Evolutionary conservation across 306 rosid genomes (phyloP).

Genomic region (Cercis canadensis): DNA sequence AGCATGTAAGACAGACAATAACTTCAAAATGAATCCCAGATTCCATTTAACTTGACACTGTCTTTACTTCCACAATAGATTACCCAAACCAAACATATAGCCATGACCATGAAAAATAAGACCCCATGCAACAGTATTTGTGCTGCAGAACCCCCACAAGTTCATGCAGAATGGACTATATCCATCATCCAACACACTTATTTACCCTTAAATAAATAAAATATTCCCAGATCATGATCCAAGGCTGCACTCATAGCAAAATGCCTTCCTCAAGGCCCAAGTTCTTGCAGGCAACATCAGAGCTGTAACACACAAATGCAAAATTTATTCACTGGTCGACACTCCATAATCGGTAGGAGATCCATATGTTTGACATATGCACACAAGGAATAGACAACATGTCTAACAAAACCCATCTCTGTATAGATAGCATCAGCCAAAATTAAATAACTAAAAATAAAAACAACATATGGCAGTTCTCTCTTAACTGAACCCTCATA

Average conservation of each 20-base stretch:
- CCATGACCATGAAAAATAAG: constrained; percentile 48
- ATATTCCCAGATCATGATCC: constrained; percentile 63
- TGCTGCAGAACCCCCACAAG: constrained; percentile 54
- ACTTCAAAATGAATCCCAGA: constrained; percentile 34
- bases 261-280: constrained; percentile 89
- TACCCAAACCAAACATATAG: constrained; percentile 47
- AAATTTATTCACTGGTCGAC: constrained; percentile 71
- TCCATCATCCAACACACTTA: constrained; percentile 54
- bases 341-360: constrained; percentile 61
- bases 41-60: constrained; percentile 40
- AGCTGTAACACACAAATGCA: constrained; percentile 97
- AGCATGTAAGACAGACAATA: constrained; percentile 27
- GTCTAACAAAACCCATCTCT: constrained; percentile 36
- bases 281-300: constrained; percentile 68
- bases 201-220: constrained; percentile 53
- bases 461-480: neutral
- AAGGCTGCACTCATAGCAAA: constrained; percentile 72
- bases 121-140: constrained; percentile 46
- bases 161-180: constrained; percentile 51
- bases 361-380: constrained; percentile 52
- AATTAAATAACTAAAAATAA: neutral
- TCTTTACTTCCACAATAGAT: constrained; percentile 39
- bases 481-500: neutral
- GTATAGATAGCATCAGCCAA: neutral
- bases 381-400: constrained; percentile 42